phyloP scores from a whole-genome alignment of 805 yeast species.

The Clavispora asparagi region DNA sequence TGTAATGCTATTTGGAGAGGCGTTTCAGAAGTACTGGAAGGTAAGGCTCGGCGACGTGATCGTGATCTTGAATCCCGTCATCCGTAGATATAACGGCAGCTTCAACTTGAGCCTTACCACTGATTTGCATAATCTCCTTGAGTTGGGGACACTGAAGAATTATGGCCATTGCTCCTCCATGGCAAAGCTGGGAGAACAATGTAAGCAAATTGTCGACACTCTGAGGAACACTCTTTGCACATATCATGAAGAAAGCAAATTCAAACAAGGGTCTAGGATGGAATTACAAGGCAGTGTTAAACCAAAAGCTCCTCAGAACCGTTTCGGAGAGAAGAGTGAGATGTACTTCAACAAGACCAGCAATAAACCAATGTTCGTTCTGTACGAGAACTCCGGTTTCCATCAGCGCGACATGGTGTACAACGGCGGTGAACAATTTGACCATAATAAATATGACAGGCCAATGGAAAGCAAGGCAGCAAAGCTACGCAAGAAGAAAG shows the following conservation, averaged over 20 bases:
- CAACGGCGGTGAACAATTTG: constrained; percentile 15
- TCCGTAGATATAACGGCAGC: constrained; percentile 31
- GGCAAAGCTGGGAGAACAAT: constrained; percentile 43
- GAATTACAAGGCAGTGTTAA: constrained; percentile 65
- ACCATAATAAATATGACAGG: constrained; percentile 13
- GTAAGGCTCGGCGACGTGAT: constrained; percentile 69
- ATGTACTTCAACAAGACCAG: constrained; percentile 15
- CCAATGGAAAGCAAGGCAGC: constrained; percentile 12
- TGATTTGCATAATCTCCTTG: constrained; percentile 50
- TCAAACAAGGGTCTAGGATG: constrained; percentile 53
- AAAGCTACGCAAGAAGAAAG: constrained; percentile 14
- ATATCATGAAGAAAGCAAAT: constrained; percentile 60
- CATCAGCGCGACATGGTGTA: constrained; percentile 11
- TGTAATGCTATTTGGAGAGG: constrained; percentile 59
- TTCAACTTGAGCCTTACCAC: constrained; percentile 56
- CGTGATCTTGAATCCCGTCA: constrained; percentile 68
- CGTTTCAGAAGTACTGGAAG: constrained; percentile 70
- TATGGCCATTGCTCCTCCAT: constrained; percentile 61
- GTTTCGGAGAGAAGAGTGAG: constrained; percentile 20
- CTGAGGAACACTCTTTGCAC: constrained; percentile 56
- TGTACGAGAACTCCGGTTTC: constrained; percentile 10
- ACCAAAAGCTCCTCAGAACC: constrained; percentile 50
- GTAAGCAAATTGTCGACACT: constrained; percentile 58
- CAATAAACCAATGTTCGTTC: constrained; percentile 20
- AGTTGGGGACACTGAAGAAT: constrained; percentile 66